Evolutionary conservation across 2,329 filamentous ascomycete genomes (phyloP), one percentile per base, ranked within the genome.

Genomic region (Hypoxylon sp.): DNA sequence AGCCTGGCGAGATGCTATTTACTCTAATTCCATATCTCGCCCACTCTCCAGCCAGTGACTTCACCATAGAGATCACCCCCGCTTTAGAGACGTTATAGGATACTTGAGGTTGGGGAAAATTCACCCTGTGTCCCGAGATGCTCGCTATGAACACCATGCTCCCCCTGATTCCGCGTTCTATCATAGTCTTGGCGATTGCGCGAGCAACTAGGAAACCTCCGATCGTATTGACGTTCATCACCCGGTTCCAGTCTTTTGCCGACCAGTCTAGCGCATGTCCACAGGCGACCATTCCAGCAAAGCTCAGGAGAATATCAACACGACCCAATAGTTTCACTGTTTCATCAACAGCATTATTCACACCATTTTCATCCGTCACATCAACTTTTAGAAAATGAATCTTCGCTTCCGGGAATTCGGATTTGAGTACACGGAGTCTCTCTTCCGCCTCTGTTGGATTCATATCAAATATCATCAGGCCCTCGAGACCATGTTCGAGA

Each of bases 81-180:
- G 90, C 88, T 78, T 95, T 95, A 70, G 85, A 89, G 1, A 89
- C 88, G 71, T 95, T 94, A 76, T 95, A 94, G 0, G 89, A 87
- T 0, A 83, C 84, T 75, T 94, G 92, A 0, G 91, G 90, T 75
- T 93, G 91, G 0, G 91, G 91, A 74, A 84, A 93, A 73, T 93
- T 93, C 62, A 91, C 90, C 1, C 85, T 77, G 70, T 93, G 90
- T 0, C 85, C 91, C 1, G 89, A 91, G 53, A 93, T 91, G 10
- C 87, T 90, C 0, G 91, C 89, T 0, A 88, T 89, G 65, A 94
- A 85, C 1, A 90, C 81, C 61, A 94, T 91, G 44, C 85, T 85
- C 0, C 91, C 91, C 0, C 88, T 86, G 0, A 77, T 83, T 0
- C 82, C 80, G 76, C 11, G 77, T 8, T 72, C 61, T 11, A 86